A percentile compares a stretch with the other conserved stretches of the same genome.
These are phyloP conservation scores for Davidsoniella virescens DNA, from an alignment of 2,329 filamentous ascomycete genomes.

Conservation along the genomic window DNA sequence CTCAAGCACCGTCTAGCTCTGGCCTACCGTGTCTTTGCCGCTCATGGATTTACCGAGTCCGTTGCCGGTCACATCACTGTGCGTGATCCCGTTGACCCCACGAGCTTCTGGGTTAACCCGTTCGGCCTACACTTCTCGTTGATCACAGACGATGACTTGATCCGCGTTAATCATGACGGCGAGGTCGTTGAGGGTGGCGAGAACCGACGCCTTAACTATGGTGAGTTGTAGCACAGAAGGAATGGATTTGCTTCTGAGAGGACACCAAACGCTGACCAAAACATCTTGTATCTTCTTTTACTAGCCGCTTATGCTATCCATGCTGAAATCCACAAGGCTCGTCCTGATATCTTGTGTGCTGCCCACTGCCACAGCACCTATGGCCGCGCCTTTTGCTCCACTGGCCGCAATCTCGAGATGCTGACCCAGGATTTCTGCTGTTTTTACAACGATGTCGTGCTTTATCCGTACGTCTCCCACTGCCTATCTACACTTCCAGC, in stretches of 20 bases:
- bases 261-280: too few species aligned
- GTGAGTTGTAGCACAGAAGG: background rate
- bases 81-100: constrained; percentile 43
- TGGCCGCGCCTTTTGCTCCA: constrained; percentile 40
- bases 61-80: constrained; percentile 51
- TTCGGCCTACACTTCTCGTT: constrained; percentile 46
- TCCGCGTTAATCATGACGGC: constrained; percentile 45
- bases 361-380: constrained; percentile 39
- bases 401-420: constrained; percentile 48
- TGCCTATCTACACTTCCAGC: background rate
- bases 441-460: constrained; percentile 35
- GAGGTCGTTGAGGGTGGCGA: constrained; percentile 45
- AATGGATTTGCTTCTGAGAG: too few species aligned
- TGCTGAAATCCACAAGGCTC: constrained; percentile 33
- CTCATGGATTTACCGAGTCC: constrained; percentile 41
- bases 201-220: constrained; percentile 20
- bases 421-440: constrained; percentile 45
- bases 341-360: constrained; percentile 37
- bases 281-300: too few species aligned
- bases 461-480: constrained; percentile 20
- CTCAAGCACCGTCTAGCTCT: constrained; percentile 37
- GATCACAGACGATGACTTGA: constrained; percentile 50
- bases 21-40: constrained; percentile 42
- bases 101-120: constrained; percentile 52
- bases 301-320: constrained; percentile 18